Conservation (phyloP, 805 yeast genomes). For the Yarrowia phangngaensis region DNA sequence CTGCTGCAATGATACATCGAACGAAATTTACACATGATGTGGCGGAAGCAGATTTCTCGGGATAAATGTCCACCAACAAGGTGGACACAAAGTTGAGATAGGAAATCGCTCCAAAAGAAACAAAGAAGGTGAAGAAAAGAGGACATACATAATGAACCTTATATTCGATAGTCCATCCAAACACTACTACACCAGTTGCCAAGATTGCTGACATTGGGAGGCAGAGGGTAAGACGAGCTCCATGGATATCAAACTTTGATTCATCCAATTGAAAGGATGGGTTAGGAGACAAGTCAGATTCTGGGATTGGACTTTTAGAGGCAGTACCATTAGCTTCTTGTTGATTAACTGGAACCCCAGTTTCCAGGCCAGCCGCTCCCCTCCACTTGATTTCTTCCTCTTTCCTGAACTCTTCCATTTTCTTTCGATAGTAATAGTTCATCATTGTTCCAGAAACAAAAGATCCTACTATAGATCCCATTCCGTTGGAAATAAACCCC, state of each 20-base stretch:
- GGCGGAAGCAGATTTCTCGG: conserved; percentile 66
- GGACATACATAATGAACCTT: conserved; percentile 51
- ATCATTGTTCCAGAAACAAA: conserved; percentile 53
- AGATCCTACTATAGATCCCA: conserved; percentile 60
- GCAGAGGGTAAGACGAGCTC: conserved; percentile 50
- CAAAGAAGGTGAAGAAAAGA: conserved; percentile 53
- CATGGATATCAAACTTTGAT: conserved; percentile 51
- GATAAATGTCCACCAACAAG: conserved; percentile 70
- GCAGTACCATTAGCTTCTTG: too few relatives aligned
- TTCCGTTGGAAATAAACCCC: conserved; percentile 70
- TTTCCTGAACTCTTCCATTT: conserved; percentile 28
- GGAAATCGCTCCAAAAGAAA: conserved; percentile 55
- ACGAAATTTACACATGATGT: conserved; percentile 67
- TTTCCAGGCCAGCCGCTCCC: conserved; percentile 30
- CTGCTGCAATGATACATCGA: conserved; percentile 70
- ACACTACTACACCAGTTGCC: conserved; percentile 46
- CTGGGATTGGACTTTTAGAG: too few relatives aligned
- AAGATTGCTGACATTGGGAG: conserved; percentile 45
- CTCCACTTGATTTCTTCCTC: conserved; percentile 27
- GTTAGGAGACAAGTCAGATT: too few relatives aligned
- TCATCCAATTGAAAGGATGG: conserved; percentile 31
- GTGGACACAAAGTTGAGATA: conserved; percentile 44
- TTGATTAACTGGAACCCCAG: too few relatives aligned
- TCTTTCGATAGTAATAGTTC: conserved; percentile 48
- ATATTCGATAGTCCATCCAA: conserved; percentile 69